These are phyloP conservation scores for Rubia balearica DNA, from an alignment of 305 asterid genomes.

Conservation along the genomic window DNA sequence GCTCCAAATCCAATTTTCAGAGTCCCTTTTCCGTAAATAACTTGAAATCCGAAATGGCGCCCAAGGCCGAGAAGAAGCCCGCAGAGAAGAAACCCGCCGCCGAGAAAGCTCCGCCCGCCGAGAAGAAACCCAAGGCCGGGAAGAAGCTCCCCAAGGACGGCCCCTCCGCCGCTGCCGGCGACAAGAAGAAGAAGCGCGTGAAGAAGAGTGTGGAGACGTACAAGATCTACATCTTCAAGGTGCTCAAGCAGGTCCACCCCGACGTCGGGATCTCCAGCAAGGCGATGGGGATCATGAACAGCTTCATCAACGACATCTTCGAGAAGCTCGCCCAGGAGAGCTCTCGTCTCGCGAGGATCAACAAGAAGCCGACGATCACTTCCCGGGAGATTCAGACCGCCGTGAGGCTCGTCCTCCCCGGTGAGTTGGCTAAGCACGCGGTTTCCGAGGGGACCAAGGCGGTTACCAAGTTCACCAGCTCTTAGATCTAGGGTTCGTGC, in stretches of 20 bases:
- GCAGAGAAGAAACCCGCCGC: slow-evolving; percentile 42
- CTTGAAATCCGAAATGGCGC: slow-evolving; percentile 34
- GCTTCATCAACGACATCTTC: slow-evolving; percentile 70
- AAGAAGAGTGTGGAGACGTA: slow-evolving; percentile 56
- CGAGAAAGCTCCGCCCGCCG: slow-evolving; percentile 42
- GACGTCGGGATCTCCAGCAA: slow-evolving; percentile 70
- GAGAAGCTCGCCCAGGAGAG: slow-evolving; percentile 78
- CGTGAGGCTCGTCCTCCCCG: slow-evolving; percentile 61
- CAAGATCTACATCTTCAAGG: slow-evolving; percentile 88
- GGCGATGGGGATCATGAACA: slow-evolving; percentile 80
- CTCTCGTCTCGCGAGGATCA: slow-evolving; percentile 51
- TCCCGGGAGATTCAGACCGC: slow-evolving; percentile 74
- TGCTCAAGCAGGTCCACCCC: slow-evolving; percentile 60
- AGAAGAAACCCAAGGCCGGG: slow-evolving; percentile 55
- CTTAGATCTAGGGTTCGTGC: too few relatives aligned
- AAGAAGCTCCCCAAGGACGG: slow-evolving; percentile 54
- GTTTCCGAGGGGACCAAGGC: slow-evolving; percentile 75
- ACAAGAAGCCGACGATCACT: slow-evolving; percentile 71
- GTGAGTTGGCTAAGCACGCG: slow-evolving; percentile 73
- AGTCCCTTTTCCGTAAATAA: background rate
- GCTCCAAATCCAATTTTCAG: background rate
- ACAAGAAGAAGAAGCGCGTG: slow-evolving; percentile 52
- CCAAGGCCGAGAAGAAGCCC: slow-evolving; percentile 44
- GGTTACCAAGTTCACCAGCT: slow-evolving; percentile 63
- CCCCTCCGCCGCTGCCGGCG: slow-evolving; percentile 39